These are phyloP conservation scores for Miscanthus sacchariflorus DNA, from an alignment of 202 grass and related monocot species.

Conservation along the genomic window DNA sequence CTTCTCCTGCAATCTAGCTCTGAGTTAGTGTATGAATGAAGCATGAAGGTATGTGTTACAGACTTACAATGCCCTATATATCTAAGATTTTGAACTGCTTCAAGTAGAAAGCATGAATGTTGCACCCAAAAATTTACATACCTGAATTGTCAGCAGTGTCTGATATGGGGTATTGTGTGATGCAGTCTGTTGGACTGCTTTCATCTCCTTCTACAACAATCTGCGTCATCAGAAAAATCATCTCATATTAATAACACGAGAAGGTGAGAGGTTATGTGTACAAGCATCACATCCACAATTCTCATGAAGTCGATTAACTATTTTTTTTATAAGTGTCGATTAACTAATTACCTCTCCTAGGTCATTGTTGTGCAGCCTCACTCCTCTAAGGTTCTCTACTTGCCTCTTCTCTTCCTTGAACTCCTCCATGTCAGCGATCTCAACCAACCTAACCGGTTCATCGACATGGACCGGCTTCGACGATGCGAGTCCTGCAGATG, in stretches of 20 bases:
- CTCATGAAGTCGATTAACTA: constrained; percentile 31
- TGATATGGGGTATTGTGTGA: constrained; percentile 63
- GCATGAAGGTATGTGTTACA: background rate
- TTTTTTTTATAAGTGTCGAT: background rate
- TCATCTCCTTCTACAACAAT: constrained; percentile 71
- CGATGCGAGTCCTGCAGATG: constrained; percentile 41
- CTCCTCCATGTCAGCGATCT: constrained; percentile 75
- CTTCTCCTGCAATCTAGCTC: constrained; percentile 98
- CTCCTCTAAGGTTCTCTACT: constrained; percentile 79
- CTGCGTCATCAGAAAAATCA: constrained; percentile 45
- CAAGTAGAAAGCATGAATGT: background rate
- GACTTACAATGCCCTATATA: background rate
- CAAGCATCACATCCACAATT: background rate
- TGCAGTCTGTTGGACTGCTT: constrained; percentile 54
- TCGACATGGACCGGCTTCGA: constrained; percentile 34
- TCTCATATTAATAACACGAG: background rate
- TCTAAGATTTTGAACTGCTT: background rate
- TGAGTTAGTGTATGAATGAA: constrained; percentile 54
- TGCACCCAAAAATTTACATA: constrained; percentile 47
- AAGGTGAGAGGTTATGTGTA: background rate
- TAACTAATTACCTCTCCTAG: constrained; percentile 72
- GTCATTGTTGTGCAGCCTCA: constrained; percentile 73
- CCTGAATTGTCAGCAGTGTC: constrained; percentile 71
- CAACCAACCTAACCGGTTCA: constrained; percentile 59
- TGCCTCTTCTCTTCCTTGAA: constrained; percentile 72